These are phyloP conservation scores for Skeletonema grethae DNA, from an alignment of 108 stramenopile genomes.

Conservation along the genomic window DNA sequence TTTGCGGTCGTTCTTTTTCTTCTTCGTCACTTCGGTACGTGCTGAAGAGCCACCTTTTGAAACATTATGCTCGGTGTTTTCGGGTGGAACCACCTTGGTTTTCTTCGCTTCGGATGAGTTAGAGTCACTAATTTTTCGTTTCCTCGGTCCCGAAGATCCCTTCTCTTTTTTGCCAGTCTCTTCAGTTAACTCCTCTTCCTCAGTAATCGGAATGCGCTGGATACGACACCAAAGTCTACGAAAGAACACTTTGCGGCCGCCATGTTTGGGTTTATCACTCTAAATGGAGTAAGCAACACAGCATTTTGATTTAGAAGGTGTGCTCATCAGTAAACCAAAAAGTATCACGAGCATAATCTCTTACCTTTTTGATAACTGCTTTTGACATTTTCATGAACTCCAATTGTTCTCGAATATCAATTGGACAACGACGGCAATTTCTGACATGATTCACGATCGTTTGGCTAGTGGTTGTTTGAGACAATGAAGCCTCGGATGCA, in stretches of 20 bases:
- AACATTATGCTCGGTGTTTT: neutral
- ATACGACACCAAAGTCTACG: constrained; percentile 89
- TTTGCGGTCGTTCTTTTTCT: neutral
- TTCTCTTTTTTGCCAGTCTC: constrained; percentile 43
- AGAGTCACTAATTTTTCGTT: neutral
- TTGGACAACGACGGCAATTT: constrained; percentile 82
- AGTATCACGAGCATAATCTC: neutral
- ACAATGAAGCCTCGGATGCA: constrained; percentile 80
- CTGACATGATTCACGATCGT: constrained; percentile 88
- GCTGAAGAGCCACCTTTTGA: constrained; percentile 8
- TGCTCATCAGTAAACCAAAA: too few relatives aligned
- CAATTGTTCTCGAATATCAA: constrained; percentile 79
- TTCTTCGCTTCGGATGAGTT: neutral
- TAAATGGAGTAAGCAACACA: constrained; percentile 6
- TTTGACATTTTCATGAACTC: constrained; percentile 84
- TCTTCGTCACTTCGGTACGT: neutral
- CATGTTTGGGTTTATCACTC: constrained; percentile 85
- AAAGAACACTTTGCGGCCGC: constrained; percentile 90
- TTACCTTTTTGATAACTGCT: constrained; percentile 39
- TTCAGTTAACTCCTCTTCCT: constrained; percentile 34
- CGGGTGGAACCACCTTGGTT: neutral
- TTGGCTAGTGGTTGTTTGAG: constrained; percentile 89
- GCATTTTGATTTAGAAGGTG: neutral
- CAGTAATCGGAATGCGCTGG: constrained; percentile 69
- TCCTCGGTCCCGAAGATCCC: neutral